These are phyloP conservation scores for Heterobasidion parviporum DNA, from an alignment of 1,284 basidiomycete genomes.

Conservation along the genomic window DNA sequence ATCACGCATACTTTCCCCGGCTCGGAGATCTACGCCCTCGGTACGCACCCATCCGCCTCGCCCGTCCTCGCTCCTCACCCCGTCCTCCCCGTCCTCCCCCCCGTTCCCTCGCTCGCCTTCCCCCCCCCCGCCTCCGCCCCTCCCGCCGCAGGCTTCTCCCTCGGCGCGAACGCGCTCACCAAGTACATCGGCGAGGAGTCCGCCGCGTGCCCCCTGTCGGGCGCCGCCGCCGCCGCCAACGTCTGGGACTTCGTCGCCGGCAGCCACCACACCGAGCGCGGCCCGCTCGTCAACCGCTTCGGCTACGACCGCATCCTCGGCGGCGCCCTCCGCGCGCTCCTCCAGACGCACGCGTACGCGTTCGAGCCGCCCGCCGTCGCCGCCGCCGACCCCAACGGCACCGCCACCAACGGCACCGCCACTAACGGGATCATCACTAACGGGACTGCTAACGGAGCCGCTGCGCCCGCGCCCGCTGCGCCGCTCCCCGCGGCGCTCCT, in stretches of 20 bases:
- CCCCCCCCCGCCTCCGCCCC: too few species aligned
- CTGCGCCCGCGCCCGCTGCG: constrained; percentile 1
- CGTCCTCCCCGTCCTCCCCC: too few species aligned
- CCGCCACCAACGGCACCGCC: neutral
- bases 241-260: constrained; percentile 19
- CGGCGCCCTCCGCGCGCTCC: constrained; percentile 15
- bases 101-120: neutral
- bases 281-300: constrained; percentile 11
- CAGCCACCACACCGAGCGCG: constrained; percentile 11
- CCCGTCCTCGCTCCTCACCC: neutral
- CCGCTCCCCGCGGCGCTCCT: constrained; percentile 7
- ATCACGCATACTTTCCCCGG: constrained; percentile 17
- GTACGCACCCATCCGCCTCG: constrained; percentile 5
- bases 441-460: neutral
- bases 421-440: too few species aligned
- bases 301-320: constrained; percentile 18
- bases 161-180: constrained; percentile 19
- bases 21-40: constrained; percentile 16
- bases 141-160: constrained; percentile 22
- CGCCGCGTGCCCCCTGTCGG: constrained; percentile 17
- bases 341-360: constrained; percentile 12
- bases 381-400: too few species aligned
- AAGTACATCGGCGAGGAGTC: constrained; percentile 22
- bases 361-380: constrained; percentile 9
- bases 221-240: constrained; percentile 16